Conservation (phyloP, 768 basidiomycete genomes). For the Leccinum ochraceum region DNA sequence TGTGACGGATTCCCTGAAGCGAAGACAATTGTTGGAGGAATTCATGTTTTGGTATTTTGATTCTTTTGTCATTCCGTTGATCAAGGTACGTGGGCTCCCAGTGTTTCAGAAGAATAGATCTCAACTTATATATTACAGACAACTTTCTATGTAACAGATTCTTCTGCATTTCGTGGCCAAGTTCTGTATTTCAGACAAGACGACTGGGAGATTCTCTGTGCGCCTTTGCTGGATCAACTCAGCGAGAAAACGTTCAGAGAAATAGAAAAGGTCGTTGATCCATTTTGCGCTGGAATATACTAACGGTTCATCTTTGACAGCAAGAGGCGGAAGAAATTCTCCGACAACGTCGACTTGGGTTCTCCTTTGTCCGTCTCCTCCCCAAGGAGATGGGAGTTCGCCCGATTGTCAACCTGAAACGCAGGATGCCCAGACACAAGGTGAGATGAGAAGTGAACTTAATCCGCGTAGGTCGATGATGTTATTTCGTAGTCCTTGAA, state of each 20-base stretch:
- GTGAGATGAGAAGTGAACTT: constrained; percentile 18
- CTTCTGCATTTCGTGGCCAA: constrained; percentile 78
- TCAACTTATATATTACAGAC: constrained; percentile 50
- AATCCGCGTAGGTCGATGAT: not conserved
- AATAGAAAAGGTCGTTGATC: constrained; percentile 57
- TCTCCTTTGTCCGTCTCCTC: constrained; percentile 83
- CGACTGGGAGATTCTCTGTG: constrained; percentile 85
- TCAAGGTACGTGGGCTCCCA: constrained; percentile 56
- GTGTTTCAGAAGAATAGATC: not conserved
- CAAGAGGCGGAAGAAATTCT: constrained; percentile 64
- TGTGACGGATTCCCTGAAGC: constrained; percentile 70
- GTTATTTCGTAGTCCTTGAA: constrained; percentile 32
- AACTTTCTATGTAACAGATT: constrained; percentile 92
- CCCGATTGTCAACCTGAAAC: constrained; percentile 89
- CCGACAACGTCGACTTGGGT: constrained; percentile 73
- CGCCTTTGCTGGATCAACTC: constrained; percentile 78
- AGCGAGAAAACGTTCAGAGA: constrained; percentile 67
- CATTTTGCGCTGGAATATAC: not conserved
- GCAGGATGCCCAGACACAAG: constrained; percentile 41
- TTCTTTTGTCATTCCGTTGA: constrained; percentile 73
- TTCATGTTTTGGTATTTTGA: constrained; percentile 96
- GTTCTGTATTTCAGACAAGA: constrained; percentile 93
- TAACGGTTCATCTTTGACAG: constrained; percentile 37
- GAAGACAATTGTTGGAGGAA: constrained; percentile 80
- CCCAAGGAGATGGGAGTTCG: constrained; percentile 96